Conservation (phyloP, 139 green algal species). For the Chlamydomonas schloesseri region DNA sequence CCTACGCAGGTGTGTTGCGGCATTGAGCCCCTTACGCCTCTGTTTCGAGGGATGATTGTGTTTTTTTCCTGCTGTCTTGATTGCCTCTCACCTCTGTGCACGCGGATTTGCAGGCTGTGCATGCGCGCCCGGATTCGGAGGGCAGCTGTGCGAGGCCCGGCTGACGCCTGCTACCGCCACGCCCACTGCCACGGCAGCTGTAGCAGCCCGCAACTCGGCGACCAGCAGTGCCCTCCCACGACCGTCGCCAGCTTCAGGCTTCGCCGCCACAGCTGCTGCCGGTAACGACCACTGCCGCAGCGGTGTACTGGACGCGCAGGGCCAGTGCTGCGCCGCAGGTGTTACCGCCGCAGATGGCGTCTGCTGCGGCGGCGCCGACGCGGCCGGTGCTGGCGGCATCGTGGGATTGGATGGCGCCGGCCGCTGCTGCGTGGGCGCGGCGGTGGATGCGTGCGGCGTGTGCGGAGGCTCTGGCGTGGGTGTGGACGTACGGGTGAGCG, state of each 20-base stretch:
- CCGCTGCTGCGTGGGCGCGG: constrained; percentile 59
- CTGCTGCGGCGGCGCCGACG: constrained; percentile 45
- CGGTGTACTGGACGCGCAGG: constrained; percentile 44
- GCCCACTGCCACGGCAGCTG: too few species aligned
- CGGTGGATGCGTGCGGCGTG: constrained; percentile 71
- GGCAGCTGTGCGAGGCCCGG: constrained; percentile 11
- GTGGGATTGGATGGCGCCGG: constrained; percentile 49
- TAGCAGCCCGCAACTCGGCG: too few species aligned
- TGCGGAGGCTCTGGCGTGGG: constrained; percentile 61
- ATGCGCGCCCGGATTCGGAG: background rate
- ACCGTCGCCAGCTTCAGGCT: too few species aligned
- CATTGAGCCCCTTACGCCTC: background rate
- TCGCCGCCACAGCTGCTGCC: too few species aligned
- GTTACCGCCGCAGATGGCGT: constrained; percentile 37
- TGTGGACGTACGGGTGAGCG: constrained; percentile 58
- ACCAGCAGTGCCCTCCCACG: background rate
- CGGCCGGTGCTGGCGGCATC: background rate
- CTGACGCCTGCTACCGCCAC: background rate
- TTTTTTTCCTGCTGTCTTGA: too few species aligned
- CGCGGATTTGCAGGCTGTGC: constrained; percentile 41
- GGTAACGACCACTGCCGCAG: constrained; percentile 21
- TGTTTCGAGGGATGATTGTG: too few species aligned
- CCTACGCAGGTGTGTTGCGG: background rate
- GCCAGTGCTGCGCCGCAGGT: constrained; percentile 40
- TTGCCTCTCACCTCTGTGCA: background rate